A percentile compares a stretch with the other conserved stretches of the same genome.
These are phyloP conservation scores for Labyrinthula sp. DNA, from an alignment of 352 stramenopile species.

Conservation along the genomic window DNA sequence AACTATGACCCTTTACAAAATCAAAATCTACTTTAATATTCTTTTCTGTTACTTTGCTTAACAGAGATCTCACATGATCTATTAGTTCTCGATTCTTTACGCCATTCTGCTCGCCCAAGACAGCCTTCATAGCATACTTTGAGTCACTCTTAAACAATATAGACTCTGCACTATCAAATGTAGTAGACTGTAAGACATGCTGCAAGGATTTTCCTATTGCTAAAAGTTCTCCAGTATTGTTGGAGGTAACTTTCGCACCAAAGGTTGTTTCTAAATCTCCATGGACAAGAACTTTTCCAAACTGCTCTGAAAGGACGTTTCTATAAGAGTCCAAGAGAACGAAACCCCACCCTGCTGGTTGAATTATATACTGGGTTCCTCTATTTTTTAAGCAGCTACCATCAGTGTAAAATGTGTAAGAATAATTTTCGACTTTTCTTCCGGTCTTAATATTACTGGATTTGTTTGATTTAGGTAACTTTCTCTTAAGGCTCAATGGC, in stretches of 20 bases:
- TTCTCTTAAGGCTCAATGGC: too few relatives aligned
- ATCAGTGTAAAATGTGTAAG: too few relatives aligned
- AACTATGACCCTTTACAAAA: conserved; percentile 18
- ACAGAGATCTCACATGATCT: neutral
- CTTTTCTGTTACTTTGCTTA: neutral
- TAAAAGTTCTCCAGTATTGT: conserved; percentile 31
- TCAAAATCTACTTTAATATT: conserved; percentile 15
- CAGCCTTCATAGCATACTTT: conserved; percentile 28
- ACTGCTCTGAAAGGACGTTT: too few relatives aligned
- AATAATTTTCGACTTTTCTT: too few relatives aligned
- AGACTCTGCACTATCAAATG: neutral
- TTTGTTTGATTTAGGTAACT: too few relatives aligned
- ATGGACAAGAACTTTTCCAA: too few relatives aligned
- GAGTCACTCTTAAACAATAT: conserved; percentile 25
- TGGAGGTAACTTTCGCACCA: conserved; percentile 19
- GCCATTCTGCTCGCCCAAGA: conserved; percentile 29
- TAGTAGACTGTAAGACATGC: conserved; percentile 4
- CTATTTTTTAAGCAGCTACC: too few relatives aligned
- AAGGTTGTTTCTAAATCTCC: too few relatives aligned
- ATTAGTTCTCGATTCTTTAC: conserved; percentile 29
- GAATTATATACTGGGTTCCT: too few relatives aligned
- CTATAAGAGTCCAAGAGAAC: too few relatives aligned
- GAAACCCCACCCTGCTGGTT: too few relatives aligned
- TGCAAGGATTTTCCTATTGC: conserved; percentile 28
- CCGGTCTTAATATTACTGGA: too few relatives aligned